phyloP scores from a whole-genome alignment of 2,329 filamentous ascomycete genomes.

The Penicillium sp. region DNA sequence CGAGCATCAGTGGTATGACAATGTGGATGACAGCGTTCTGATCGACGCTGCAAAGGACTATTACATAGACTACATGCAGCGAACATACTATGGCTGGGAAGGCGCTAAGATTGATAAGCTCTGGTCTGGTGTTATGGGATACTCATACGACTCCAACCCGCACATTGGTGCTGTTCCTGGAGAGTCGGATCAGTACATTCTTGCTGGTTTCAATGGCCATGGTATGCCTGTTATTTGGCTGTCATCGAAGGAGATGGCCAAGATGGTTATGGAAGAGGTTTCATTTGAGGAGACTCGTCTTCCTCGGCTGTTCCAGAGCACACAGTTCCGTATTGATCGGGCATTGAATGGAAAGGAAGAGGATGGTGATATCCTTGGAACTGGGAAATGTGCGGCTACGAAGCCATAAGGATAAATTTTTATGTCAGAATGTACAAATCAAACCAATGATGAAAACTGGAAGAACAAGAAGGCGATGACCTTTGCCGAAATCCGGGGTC shows the following conservation, averaged over 20 bases:
- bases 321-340: conserved; percentile 25
- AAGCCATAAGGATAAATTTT: not conserved
- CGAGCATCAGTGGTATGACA: conserved; percentile 46
- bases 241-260: conserved; percentile 57
- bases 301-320: conserved; percentile 37
- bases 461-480: not conserved
- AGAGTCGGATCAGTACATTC: conserved; percentile 54
- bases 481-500: too few species aligned
- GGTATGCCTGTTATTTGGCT: conserved; percentile 66
- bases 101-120: conserved; percentile 33
- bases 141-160: conserved; percentile 52
- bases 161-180: conserved; percentile 54
- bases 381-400: conserved; percentile 16
- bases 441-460: not conserved
- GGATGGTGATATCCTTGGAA: conserved; percentile 30
- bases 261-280: conserved; percentile 50
- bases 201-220: conserved; percentile 65
- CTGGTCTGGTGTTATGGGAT: conserved; percentile 53
- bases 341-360: conserved; percentile 23
- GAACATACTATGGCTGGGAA: conserved; percentile 39
- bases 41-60: conserved; percentile 47
- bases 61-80: conserved; percentile 41
- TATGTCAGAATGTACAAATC: not conserved
- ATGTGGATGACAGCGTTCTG: conserved; percentile 51
- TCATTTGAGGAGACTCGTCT: conserved; percentile 31